Evolutionary conservation across 1,284 basidiomycete species (phyloP).

Genomic region (Leccinum angustisporum): DNA sequence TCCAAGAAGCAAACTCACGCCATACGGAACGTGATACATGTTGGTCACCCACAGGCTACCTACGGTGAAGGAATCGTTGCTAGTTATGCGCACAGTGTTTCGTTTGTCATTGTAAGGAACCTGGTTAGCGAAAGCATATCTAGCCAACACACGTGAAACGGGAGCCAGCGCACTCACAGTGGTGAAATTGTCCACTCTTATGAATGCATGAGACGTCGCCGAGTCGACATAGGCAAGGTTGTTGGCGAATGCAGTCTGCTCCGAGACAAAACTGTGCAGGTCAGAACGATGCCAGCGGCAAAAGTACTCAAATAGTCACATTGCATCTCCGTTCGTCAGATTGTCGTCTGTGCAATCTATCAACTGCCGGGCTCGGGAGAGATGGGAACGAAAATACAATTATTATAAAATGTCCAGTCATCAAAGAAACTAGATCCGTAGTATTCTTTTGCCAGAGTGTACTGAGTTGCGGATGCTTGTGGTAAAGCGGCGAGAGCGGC

Average conservation of each 20-base stretch:
- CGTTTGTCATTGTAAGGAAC: constrained; percentile 61
- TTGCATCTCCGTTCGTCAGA: constrained; percentile 67
- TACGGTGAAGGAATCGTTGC: constrained; percentile 54
- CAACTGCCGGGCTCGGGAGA: background rate
- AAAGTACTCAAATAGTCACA: constrained; percentile 35
- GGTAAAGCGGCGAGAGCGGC: constrained; percentile 12
- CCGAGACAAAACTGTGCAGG: constrained; percentile 51
- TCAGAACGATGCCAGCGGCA: constrained; percentile 1
- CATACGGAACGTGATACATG: constrained; percentile 69
- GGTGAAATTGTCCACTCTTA: constrained; percentile 69
- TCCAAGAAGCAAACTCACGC: constrained; percentile 38
- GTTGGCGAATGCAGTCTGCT: constrained; percentile 45
- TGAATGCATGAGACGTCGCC: constrained; percentile 61
- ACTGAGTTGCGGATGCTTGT: constrained; percentile 30
- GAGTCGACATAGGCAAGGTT: constrained; percentile 63
- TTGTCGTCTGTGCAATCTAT: constrained; percentile 52
- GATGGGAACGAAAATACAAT: constrained; percentile 38
- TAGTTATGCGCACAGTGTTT: constrained; percentile 66
- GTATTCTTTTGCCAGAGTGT: constrained; percentile 49
- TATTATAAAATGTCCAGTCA: constrained; percentile 53
- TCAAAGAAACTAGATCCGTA: constrained; percentile 54
- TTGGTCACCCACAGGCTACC: constrained; percentile 70
- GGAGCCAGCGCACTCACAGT: constrained; percentile 36
- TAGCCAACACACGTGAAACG: constrained; percentile 1
- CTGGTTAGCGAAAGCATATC: constrained; percentile 11